phyloP scores from a whole-genome alignment of 331 rosid genomes.

The Quercus tomentella region DNA sequence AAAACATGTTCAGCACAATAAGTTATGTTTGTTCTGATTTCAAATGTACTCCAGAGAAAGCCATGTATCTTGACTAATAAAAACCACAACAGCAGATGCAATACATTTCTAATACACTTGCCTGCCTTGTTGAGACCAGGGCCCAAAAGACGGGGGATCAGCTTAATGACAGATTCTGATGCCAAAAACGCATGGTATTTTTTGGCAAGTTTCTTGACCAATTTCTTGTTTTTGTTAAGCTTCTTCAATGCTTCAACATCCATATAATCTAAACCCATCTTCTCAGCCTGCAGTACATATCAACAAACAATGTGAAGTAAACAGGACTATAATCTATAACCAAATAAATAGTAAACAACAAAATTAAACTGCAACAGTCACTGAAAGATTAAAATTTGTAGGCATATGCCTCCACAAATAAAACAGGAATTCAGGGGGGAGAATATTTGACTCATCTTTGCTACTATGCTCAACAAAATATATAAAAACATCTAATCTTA shows the following conservation, averaged over 20 bases:
- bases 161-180: slow-evolving; percentile 79
- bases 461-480: too few relatives aligned
- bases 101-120: slow-evolving; percentile 22
- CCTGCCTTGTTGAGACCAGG: slow-evolving; percentile 95
- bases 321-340: background rate
- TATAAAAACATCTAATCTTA: too few relatives aligned
- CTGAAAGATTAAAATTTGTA: too few relatives aligned
- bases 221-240: slow-evolving; percentile 72
- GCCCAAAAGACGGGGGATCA: slow-evolving; percentile 82
- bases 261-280: slow-evolving; percentile 68
- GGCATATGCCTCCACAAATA: too few relatives aligned
- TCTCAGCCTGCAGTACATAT: slow-evolving; percentile 48
- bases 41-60: background rate
- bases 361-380: background rate
- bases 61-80: background rate
- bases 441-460: too few relatives aligned
- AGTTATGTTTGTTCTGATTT: background rate
- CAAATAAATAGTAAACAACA: background rate
- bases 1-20: background rate
- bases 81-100: background rate
- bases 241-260: slow-evolving; percentile 78
- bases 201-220: slow-evolving; percentile 78
- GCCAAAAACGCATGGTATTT: slow-evolving; percentile 83
- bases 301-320: background rate
- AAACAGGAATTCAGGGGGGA: too few relatives aligned